These are phyloP conservation scores for Tephrocybe rancida DNA, from an alignment of 768 basidiomycete genomes.

Conservation along the genomic window DNA sequence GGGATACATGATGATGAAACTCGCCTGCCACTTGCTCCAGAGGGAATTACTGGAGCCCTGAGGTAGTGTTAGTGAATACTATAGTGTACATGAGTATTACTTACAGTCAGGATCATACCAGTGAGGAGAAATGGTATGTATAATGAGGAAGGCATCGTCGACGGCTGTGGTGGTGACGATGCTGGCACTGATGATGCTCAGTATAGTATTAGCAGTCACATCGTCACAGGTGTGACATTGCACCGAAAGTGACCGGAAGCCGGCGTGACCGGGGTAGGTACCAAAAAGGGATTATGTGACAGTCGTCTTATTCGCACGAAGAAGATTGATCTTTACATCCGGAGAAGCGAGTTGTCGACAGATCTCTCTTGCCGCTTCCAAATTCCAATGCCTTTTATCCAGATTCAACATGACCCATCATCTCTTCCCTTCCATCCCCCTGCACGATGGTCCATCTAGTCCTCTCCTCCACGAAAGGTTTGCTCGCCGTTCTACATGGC, in stretches of 20 bases:
- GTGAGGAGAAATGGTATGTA: slow-evolving; percentile 81
- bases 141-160: slow-evolving; percentile 65
- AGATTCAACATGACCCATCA: slow-evolving; percentile 34
- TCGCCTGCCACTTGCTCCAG: slow-evolving; percentile 83
- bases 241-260: slow-evolving; percentile 17
- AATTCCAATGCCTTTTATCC: slow-evolving; percentile 43
- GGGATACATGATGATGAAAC: slow-evolving; percentile 19
- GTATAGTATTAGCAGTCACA: background rate
- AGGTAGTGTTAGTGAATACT: slow-evolving; percentile 2
- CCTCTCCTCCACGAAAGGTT: slow-evolving; percentile 65
- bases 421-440: slow-evolving; percentile 29
- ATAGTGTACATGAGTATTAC: slow-evolving; percentile 14
- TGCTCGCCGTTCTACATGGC: slow-evolving; percentile 1
- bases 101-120: slow-evolving; percentile 91
- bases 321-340: slow-evolving; percentile 33
- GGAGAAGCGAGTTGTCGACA: slow-evolving; percentile 35
- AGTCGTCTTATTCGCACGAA: slow-evolving; percentile 27
- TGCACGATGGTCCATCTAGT: slow-evolving; percentile 62
- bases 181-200: no score
- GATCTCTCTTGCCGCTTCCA: slow-evolving; percentile 38
- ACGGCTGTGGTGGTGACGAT: slow-evolving; percentile 2
- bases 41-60: slow-evolving; percentile 82
- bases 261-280: slow-evolving; percentile 12
- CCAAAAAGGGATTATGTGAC: slow-evolving; percentile 21
- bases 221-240: slow-evolving; percentile 6